Evolutionary conservation across 164 flowering plant genomes (phyloP), one percentile per base, ranked within the genome.

Genomic region (Annona cherimola): DNA sequence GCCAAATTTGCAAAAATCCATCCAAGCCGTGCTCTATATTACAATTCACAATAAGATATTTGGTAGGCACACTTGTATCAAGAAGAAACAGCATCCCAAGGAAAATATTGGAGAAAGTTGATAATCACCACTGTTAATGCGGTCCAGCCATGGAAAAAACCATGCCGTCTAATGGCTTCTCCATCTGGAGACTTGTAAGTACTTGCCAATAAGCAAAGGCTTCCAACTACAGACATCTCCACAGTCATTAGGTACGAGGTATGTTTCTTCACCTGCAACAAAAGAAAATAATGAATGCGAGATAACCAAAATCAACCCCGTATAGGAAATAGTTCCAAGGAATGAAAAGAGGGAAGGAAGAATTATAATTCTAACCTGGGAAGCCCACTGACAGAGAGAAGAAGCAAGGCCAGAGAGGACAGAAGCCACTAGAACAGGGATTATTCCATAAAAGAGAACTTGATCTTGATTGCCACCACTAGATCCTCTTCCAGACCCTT

Each of bases 381-480:
- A 86, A 62, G 99, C 98, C 99, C 99, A 96, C 78, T 96, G 99
- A 77, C 98, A 96, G 75, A 96, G 82, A 60, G 98, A 75, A 60
- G 99, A 96, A 70, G 99, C 99, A 69, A 96, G 80, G 69, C 99
- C 99, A 54, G 99, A 96, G 68, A 93, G 94, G 18, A 96, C 87
- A 79, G 99, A 96, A n/a, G 99, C 99, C 74, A 92, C 89, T 83
- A 96, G 79, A 74, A 96, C 88, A 69, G 99, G 99, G 79, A 93
- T 77, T 77, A 96, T 93, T 45, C 99, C 99, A 82, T 83, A 77
- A 76, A 93, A 88, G 57, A 92, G 75, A 69, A 87, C 77, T 65
- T 82, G 87, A 68, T 96, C 94, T 69, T 88, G 76, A 71, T 88
- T 73, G 46, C 65, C 75, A 72, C 79, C 79, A 70, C 79, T 80